Base-by-base conservation (phyloP, 495 filamentous ascomycete genomes). In the Annulohypoxylon nitens region DNA sequence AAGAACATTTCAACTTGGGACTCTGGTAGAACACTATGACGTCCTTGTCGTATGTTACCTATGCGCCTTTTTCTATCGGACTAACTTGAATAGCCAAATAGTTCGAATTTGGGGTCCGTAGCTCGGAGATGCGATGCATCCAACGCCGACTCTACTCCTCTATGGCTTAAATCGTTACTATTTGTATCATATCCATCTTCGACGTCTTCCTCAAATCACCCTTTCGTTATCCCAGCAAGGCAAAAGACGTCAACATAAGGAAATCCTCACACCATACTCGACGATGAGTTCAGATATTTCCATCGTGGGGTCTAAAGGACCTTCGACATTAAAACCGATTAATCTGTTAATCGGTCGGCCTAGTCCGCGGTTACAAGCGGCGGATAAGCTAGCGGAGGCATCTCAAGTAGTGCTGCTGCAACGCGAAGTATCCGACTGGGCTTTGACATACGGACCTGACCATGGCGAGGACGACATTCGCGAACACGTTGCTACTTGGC, bases 391-490 rank as follows among this genome's bases (percentile, higher is more conserved):
- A 30, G 76, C 83, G 23, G 75, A 79, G 25, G 90, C 90, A 48
- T 81, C 89, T 70, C 76, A 83, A 33, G 73, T 69, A 10, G 85
- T 87, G 20, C 82, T 94, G 50, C 85, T 83, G 20, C 81, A 87
- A 34, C 83, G 88, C 8, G 75, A 81, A 25, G 81, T 87, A 65
- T 80, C 84, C 25, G 78, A 78, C 43, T 76, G 84, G 16, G 88
- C 80, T 34, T 80, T 95, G 36, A 81, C 84, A 9, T 96, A 96
- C 76, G 93, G 91, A 0, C 90, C 91, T 11, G 91, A 94, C 72
- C 78, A 84, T 54, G 93, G 93, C n/a, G 89, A 92, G 64, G 75
- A 81, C 9, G 84, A 86, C 33, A 78, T 92, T 5, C 84, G 91
- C 18, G 75, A 83, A 62, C 80, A 87, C 53, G 82, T 95, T 34